These are phyloP conservation scores for Barnettozyma pratensis DNA, from an alignment of 805 yeast species.

Conservation along the genomic window DNA sequence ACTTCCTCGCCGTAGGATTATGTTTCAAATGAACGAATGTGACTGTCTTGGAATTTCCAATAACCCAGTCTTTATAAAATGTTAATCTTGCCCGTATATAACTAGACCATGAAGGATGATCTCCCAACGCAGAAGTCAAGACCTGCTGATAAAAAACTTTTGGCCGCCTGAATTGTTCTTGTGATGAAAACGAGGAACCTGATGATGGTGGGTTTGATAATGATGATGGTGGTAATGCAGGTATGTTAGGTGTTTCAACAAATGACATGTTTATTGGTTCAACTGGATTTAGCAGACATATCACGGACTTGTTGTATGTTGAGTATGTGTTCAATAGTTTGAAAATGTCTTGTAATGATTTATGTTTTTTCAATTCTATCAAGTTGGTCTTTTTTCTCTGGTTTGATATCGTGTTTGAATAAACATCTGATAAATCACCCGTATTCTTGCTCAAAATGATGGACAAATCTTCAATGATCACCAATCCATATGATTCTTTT, in stretches of 20 bases:
- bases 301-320: conserved; percentile 13
- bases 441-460: conserved; percentile 9
- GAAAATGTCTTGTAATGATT: conserved; percentile 9
- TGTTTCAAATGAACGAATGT: conserved; percentile 18
- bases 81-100: conserved; percentile 17
- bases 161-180: conserved; percentile 2
- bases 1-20: conserved; percentile 13
- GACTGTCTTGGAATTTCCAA: conserved; percentile 5
- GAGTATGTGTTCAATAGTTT: conserved; percentile 16
- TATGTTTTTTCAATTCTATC: conserved; percentile 7
- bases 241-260: conserved; percentile 10
- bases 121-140: conserved; percentile 19
- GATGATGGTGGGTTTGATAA: conserved; percentile 1
- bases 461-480: conserved; percentile 23
- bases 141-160: conserved; percentile 18
- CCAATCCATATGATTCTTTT: conserved; percentile 9
- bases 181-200: conserved; percentile 2
- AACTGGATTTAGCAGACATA: conserved; percentile 15
- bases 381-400: conserved; percentile 4
- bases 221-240: background rate
- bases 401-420: background rate
- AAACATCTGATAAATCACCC: conserved; percentile 9
- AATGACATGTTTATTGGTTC: conserved; percentile 20
- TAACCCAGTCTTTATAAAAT: conserved; percentile 21
- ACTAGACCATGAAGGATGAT: conserved; percentile 16